phyloP scores from a whole-genome alignment of 495 filamentous ascomycete species.

The Aspergillus sparsus region DNA sequence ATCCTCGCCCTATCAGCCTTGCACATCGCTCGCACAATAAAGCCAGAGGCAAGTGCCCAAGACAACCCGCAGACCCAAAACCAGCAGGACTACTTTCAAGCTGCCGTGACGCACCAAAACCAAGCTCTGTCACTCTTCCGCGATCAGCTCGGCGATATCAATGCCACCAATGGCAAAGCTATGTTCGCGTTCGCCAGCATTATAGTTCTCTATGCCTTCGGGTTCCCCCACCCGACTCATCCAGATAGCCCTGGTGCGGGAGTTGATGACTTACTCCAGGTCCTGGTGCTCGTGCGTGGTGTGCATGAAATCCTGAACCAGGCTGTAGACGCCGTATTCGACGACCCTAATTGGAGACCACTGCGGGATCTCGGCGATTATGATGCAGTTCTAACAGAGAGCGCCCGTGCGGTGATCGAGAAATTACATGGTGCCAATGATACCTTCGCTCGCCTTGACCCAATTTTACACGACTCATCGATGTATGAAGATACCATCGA shows the following conservation, averaged over 20 bases:
- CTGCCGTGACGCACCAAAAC: constrained; percentile 52
- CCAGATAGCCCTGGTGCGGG: constrained; percentile 38
- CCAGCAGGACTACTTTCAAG: constrained; percentile 33
- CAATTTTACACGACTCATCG: constrained; percentile 34
- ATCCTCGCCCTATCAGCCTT: constrained; percentile 51
- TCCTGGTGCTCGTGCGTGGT: constrained; percentile 46
- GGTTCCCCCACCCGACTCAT: constrained; percentile 43
- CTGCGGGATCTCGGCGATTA: constrained; percentile 34
- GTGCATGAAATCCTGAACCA: constrained; percentile 44
- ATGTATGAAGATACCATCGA: constrained; percentile 38
- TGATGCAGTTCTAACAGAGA: constrained; percentile 24
- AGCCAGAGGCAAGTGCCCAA: constrained; percentile 5
- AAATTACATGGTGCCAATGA: constrained; percentile 35
- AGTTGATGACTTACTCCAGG: constrained; percentile 45
- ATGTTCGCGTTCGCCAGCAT: constrained; percentile 54
- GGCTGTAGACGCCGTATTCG: constrained; percentile 22
- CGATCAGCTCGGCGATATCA: constrained; percentile 41
- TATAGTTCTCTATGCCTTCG: constrained; percentile 53
- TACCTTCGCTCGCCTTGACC: constrained; percentile 27
- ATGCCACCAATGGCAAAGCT: constrained; percentile 47
- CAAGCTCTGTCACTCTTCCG: constrained; percentile 50
- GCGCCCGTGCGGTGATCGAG: constrained; percentile 24
- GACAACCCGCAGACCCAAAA: not conserved
- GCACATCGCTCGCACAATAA: constrained; percentile 44
- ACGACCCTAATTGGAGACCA: constrained; percentile 33